Evolutionary conservation across 2,329 filamentous ascomycete genomes (phyloP), one percentile per base, ranked within the genome.

Genomic region (Westerdykella ornata): DNA sequence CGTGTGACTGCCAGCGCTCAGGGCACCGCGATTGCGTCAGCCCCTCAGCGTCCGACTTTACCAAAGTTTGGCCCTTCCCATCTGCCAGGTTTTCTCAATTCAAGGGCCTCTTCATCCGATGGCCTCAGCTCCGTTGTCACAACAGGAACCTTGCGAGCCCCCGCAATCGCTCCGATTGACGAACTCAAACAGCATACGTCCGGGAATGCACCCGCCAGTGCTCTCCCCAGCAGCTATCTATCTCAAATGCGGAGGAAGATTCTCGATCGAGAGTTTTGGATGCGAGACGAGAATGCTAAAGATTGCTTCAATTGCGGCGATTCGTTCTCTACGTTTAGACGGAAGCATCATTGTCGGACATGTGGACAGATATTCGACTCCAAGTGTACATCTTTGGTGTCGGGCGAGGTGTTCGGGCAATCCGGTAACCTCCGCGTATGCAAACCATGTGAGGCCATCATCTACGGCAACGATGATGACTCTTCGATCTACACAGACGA

Each of bases 341-440:
- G 92, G 50, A 98, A 98, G 61, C 92, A 98, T 63, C 92, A 98
- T 66, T 98, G 92, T 64, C 82, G 94, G 50, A 78, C 78, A 0
- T 98, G 92, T 61, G 92, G 92, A n/a, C 94, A 94, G 59, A 98
- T 98, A 34, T 98, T 98, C 59, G 92, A 97, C 65, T 86, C 87
- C 4, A 94, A 94, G 64, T 98, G 92, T 67, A 98, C 90, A 0
- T 85, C 85, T 4, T 81, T 90, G n/a, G 87, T 97, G 17, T 79
- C 88, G 5, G 92, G 90, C 5, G 79, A 85, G 48, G 81, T 83
- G 37, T 97, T 98, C 62, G 89, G 88, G 13, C 88, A 96, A 37
- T 79, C 82, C 36, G 85, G 88, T 5, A 86, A 81, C 12, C 73
- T 98, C 32, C 78, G 90, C 44, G 87, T 98, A 11, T 98, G 92